Base-by-base conservation (phyloP, 139 green algal genomes). In the Zygnema circumcarinatum region DNA sequence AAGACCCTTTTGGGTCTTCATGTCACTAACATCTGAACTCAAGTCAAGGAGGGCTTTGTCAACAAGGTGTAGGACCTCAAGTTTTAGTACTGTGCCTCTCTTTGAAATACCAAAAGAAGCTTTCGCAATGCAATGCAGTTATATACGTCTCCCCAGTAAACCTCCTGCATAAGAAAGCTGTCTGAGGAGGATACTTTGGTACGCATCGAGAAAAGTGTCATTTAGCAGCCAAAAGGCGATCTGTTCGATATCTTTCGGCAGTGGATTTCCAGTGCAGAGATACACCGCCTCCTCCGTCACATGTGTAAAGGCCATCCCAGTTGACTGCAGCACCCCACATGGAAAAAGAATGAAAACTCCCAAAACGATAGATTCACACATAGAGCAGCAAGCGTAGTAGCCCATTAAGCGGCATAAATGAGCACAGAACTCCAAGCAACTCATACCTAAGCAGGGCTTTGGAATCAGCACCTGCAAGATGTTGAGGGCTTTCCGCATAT, bases 401-500 rank as follows among this genome's bases (percentile, higher is more conserved):
- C n/a, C n/a, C n/a, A 29, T 29, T 29, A 29, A 72, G 54, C 29
- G 54, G 54, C 54, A 72, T 25, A 29, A 72, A 29, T 72, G n/a
- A n/a, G n/a, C n/a, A n/a, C n/a, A n/a, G n/a, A n/a, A n/a, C 56
- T 31, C 29, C 25, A 25, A 72, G 25, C 25, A 25, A 72, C 29
- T 25, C 56, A 72, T 72, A 29, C n/a, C n/a, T n/a, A 72, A 72
- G 54, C 54, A 72, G 54, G 25, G 54, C n/a, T n/a, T n/a, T n/a
- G n/a, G 56, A 72, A 25, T 31, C 25, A 31, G 29, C 31, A 88
- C 67, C 93, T 97, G 96, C 68, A 99, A 90, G 68, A 99, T 96
- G 94, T 99, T 99, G 81, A 99, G 96, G 0, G 94, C 95, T 2
- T 94, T 92, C 29, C 97, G 92, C 97, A 99, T 98, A 93, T 99